Percentiles rank a stretch among this genome's conserved stretches.
Evolutionary conservation across 257 asterid species (phyloP).

Genomic region (Solanum ossicruentum): DNA sequence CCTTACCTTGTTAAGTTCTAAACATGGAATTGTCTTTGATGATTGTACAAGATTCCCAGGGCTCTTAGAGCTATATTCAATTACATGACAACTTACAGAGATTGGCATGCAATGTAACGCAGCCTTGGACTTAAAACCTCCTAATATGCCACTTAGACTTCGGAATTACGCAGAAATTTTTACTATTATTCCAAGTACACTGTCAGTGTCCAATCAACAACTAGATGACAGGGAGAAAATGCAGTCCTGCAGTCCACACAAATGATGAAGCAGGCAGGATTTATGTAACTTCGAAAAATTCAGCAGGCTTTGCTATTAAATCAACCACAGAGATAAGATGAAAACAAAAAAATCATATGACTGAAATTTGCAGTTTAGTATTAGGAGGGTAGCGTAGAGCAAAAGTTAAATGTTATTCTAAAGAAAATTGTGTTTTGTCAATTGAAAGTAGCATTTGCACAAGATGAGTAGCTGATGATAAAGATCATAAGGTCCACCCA

Average conservation of each 20-base stretch:
- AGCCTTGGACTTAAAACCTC: not conserved
- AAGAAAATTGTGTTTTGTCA: not conserved
- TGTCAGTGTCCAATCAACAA: not conserved
- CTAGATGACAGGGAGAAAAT: not conserved
- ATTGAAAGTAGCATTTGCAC: not conserved
- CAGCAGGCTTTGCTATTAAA: not conserved
- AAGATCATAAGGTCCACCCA: not conserved
- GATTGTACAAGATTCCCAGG: not conserved
- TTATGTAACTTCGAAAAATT: not conserved
- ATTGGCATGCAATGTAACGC: not conserved
- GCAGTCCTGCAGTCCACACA: not conserved
- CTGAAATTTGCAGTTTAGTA: not conserved
- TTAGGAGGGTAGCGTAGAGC: not conserved
- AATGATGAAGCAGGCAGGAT: not conserved
- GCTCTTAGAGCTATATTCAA: not conserved
- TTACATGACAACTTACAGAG: not conserved
- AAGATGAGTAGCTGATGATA: not conserved
- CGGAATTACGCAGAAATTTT: not conserved
- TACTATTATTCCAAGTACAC: not conserved
- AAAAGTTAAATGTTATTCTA: not conserved
- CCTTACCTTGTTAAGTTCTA: not conserved
- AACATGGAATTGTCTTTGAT: not conserved
- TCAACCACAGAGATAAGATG: not conserved
- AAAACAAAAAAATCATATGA: not conserved
- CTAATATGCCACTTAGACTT: not conserved